Evolutionary conservation across 352 stramenopile species (phyloP).

Genomic region (Globisporangium camurandrum): DNA sequence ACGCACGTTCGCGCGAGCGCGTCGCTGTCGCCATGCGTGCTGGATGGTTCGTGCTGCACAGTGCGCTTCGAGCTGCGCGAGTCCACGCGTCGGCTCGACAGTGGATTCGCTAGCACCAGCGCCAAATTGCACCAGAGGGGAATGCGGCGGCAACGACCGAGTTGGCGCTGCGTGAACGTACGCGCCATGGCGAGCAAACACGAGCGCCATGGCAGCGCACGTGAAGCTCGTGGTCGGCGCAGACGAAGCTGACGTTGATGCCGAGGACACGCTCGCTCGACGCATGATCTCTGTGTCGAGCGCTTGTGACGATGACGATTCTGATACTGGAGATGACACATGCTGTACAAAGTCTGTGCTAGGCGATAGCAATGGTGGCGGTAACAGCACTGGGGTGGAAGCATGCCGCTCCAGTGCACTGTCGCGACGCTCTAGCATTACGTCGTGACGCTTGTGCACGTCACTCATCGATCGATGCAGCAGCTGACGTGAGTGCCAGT

Average conservation of each 20-base stretch:
- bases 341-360: too few relatives aligned
- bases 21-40: constrained; percentile 16
- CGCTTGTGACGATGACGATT: too few relatives aligned
- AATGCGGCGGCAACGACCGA: not conserved
- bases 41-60: constrained; percentile 23
- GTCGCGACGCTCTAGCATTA: too few relatives aligned
- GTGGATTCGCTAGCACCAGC: not conserved
- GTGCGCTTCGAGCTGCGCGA: not conserved
- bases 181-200: constrained; percentile 15
- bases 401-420: too few relatives aligned
- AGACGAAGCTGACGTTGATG: not conserved
- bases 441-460: too few relatives aligned
- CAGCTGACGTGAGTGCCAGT: too few relatives aligned
- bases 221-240: constrained; percentile 22
- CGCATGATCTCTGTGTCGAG: too few relatives aligned
- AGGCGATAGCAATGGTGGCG: too few relatives aligned
- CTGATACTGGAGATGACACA: too few relatives aligned
- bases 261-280: not conserved
- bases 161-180: constrained; percentile 10
- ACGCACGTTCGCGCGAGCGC: not conserved
- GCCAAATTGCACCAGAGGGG: too few relatives aligned
- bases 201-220: constrained; percentile 32
- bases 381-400: too few relatives aligned
- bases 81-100: not conserved
- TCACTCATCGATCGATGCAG: too few relatives aligned